Base-by-base conservation (phyloP, 73 alveolate genomes). In the Uronychia binucleata region DNA sequence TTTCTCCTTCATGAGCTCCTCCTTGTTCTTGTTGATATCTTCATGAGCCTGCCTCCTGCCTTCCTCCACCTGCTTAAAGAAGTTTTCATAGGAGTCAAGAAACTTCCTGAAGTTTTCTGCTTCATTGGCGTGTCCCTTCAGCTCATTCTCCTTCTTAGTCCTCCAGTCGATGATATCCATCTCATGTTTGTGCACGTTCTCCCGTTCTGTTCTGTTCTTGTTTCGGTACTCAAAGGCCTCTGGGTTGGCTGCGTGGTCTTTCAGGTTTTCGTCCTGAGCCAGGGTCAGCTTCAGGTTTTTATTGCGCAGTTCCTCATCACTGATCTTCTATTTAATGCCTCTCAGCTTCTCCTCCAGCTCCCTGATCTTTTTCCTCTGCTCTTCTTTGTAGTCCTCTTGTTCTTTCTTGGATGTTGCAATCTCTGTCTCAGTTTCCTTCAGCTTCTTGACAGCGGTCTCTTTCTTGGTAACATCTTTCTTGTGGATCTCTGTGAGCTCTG, bases 201-300 rank as follows among this genome's bases (percentile, higher is more conserved):
- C 78, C 32, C 78, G 5, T 67, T 26, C 34, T 26, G 5, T 30
- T 67, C 78, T 67, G 26, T 67, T 67, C 29, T 26, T 28, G 29
- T 67, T 67, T 26, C 78, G 5, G 34, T 26, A 67, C 14, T 25
- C 78, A 26, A 26, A 26, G 8, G 34, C 78, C 26, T 28, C 78
- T 67, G 29, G 34, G 32, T 25, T 67, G 1, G 14, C 29, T 1
- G 34, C 78, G 5, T 67, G 32, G 5, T 67, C 78, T 26, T 67
- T 67, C 78, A 67, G 78, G 32, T 67, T 67, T 28, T 67, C 78
- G 1, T 67, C 78, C 26, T 67, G 78, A 26, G 29, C 1, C 5
- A 67, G 34, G 5, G 29, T 67, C 5, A 28, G 32, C 26, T 67
- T 67, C 5, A 67, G 78, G 32, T 67, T 67, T 28, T 67, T 67